A percentile compares a stretch with the other conserved stretches of the same genome.
These are phyloP conservation scores for Delonix regia DNA, from an alignment of 306 rosid species.

Conservation along the genomic window DNA sequence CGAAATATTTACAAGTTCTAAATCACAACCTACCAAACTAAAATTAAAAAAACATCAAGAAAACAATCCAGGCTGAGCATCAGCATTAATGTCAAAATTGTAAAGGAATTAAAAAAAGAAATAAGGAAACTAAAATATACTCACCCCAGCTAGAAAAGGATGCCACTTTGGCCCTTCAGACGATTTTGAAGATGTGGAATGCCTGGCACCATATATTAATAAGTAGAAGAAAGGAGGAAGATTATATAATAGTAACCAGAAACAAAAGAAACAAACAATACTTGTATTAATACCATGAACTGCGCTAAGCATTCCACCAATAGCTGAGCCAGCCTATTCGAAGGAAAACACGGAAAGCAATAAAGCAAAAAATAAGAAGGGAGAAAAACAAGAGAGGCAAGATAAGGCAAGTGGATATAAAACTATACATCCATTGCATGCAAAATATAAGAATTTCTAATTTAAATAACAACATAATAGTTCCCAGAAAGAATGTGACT, in stretches of 20 bases:
- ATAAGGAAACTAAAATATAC: conserved; percentile 34
- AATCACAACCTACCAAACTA: neutral
- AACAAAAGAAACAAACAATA: conserved; percentile 24
- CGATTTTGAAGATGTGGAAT: conserved; percentile 76
- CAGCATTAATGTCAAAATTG: conserved; percentile 4
- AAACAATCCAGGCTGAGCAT: conserved; percentile 11
- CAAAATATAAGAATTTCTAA: neutral
- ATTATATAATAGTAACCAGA: neutral
- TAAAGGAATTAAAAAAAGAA: conserved; percentile 18
- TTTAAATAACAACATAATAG: neutral
- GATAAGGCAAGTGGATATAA: neutral
- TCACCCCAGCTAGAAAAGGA: conserved; percentile 84
- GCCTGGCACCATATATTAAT: conserved; percentile 55
- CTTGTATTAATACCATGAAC: conserved; percentile 79
- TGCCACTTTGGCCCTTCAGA: conserved; percentile 95
- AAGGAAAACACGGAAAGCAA: conserved; percentile 9
- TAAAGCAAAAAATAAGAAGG: neutral
- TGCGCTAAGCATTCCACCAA: conserved; percentile 83
- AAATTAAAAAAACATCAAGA: neutral
- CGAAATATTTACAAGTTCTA: conserved; percentile 17
- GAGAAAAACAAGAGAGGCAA: neutral
- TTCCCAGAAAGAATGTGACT: neutral
- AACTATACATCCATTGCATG: neutral
- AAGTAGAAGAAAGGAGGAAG: conserved; percentile 26
- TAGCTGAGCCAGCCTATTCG: conserved; percentile 78